These are phyloP conservation scores for Sugiyamaella novakii DNA, from an alignment of 1,139 yeast species.

Conservation along the genomic window DNA sequence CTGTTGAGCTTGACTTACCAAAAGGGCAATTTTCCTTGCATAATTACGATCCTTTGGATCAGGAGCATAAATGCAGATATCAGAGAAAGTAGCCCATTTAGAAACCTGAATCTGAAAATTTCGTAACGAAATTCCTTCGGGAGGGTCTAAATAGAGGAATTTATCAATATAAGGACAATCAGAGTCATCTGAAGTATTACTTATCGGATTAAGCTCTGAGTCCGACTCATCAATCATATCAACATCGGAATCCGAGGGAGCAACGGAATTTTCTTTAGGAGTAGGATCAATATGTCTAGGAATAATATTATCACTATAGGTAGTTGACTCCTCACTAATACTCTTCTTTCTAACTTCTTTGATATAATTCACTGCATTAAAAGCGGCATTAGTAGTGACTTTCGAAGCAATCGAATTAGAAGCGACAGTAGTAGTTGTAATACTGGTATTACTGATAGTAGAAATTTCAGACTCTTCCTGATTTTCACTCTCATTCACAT, in stretches of 20 bases:
- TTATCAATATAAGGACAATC: conserved; percentile 43
- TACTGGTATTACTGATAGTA: conserved; percentile 7
- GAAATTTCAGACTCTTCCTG: not conserved
- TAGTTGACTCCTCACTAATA: not conserved
- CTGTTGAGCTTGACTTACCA: conserved; percentile 35
- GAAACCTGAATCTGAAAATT: conserved; percentile 78
- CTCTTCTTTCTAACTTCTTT: not conserved
- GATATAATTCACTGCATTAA: not conserved
- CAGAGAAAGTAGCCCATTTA: conserved; percentile 67
- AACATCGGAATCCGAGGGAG: conserved; percentile 4
- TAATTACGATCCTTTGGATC: conserved; percentile 37
- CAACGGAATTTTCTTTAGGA: not conserved
- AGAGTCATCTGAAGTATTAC: too few species aligned
- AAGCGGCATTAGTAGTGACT: conserved; percentile 23
- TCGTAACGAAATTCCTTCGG: conserved; percentile 66
- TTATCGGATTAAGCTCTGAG: not conserved
- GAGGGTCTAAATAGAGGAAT: conserved; percentile 51
- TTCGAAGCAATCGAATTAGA: conserved; percentile 19
- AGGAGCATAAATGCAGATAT: conserved; percentile 65
- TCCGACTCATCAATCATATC: conserved; percentile 14
- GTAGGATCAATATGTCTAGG: not conserved
- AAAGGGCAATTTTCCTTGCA: conserved; percentile 30
- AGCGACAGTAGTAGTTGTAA: not conserved
- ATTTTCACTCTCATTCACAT: not conserved
- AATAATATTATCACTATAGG: not conserved